Evolutionary conservation across 495 filamentous ascomycete species (phyloP), one percentile per base, ranked within the genome.

Genomic region (Penicillium crystallinum): DNA sequence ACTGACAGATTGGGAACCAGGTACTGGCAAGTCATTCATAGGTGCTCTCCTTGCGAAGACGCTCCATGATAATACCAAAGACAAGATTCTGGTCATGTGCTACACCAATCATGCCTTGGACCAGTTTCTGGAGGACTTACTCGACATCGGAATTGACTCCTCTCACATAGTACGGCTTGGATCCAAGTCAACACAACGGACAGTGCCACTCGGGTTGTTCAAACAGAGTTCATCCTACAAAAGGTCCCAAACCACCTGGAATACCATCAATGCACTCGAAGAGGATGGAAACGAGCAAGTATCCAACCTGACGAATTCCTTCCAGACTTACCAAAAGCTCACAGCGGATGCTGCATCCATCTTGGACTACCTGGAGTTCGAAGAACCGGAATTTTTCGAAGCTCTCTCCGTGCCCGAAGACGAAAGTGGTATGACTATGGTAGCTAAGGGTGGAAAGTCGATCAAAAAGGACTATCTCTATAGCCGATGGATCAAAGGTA

Each of bases 21-120:
- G 87, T 3, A 92, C 88, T 3, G 89, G 89, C 5, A 91, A 92
- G 49, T 89, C 86, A 0, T 89, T 90, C 52, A 80, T 89, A 29
- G 89, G 89, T 0, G 83, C 86, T 0, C 65, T 87, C 3, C 57
- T 89, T 14, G 80, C 81, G 0, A 87, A 87, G 48, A 63, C 68
- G 0, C 46, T 92, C 1, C 65, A 80, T 53, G 68, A 84, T 19
- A 58, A 70, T 36, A 80, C 82, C 0, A 34, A 46, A 0, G 64
- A 82, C 47, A 79, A 52, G 0, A 81, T 90, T 0, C 67, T 92
- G 1, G 81, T 90, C 1, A 62, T 89, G 23, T 78, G 76, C 53
- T 84, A 73, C 53, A 82, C 77, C 9, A 90, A 93, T 56, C 89
- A 93, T 66, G 87, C 88, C 0, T 65, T 90, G 0, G 84, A 91